Evolutionary conservation across 2,329 filamentous ascomycete genomes (phyloP).

Genomic region (Macrophomina tecta): DNA sequence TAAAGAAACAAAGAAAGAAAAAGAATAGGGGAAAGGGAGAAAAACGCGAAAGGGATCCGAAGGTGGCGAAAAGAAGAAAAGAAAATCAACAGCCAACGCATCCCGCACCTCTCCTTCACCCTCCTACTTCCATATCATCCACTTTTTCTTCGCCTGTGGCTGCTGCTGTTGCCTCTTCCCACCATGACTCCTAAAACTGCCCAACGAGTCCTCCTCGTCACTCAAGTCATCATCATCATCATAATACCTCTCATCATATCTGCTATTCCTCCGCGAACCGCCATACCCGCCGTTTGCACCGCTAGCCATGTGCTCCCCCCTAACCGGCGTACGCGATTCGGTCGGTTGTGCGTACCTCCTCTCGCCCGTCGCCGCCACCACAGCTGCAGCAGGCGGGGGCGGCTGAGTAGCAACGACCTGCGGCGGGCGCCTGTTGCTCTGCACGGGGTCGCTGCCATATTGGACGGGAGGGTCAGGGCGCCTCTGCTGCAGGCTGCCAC

Average conservation of each 20-base stretch:
- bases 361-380: slow-evolving; percentile 31
- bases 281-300: background rate
- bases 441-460: background rate
- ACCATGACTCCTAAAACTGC: slow-evolving; percentile 39
- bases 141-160: slow-evolving; percentile 45
- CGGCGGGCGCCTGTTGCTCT: background rate
- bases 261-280: slow-evolving; percentile 33
- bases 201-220: slow-evolving; percentile 33
- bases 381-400: background rate
- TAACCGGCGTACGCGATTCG: slow-evolving; percentile 29
- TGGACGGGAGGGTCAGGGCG: slow-evolving; percentile 28
- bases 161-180: slow-evolving; percentile 32
- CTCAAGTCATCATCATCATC: slow-evolving; percentile 35
- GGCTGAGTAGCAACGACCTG: no score
- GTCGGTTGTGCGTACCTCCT: slow-evolving; percentile 6
- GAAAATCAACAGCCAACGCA: background rate
- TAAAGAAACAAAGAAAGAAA: background rate
- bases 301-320: background rate
- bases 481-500: background rate
- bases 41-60: background rate
- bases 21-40: background rate
- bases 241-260: slow-evolving; percentile 40
- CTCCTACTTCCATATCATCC: slow-evolving; percentile 43
- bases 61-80: background rate
- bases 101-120: background rate